Evolutionary conservation across 768 basidiomycete genomes (phyloP), one percentile per base, ranked within the genome.

Genomic region (Tylopilus vinaceipallidus): DNA sequence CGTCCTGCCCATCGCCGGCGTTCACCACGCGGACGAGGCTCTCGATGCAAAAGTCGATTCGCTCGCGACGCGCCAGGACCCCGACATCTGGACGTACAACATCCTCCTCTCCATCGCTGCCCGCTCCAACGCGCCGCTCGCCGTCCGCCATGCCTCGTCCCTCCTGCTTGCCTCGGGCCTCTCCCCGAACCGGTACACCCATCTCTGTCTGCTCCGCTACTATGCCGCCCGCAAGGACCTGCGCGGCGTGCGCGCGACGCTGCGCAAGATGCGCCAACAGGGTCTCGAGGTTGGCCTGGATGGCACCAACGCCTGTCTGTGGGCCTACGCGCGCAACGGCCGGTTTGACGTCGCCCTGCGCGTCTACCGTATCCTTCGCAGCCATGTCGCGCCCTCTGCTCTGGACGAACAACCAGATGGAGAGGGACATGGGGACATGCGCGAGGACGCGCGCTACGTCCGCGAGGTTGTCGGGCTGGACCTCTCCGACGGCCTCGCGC

Each of bases 31-130:
- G 24, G 55, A 58, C 8, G 53, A 50, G 32, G 42, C 30, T 17
- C 45, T 54, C 17, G 55, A 55, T 24, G 47, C 38, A 24, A 47
- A 37, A 26, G 26, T 23, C 42, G 45, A 19, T 20, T 20, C 47
- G 20, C n/a, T 29, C 35, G 27, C 17, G 17, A 35, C n/a, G 5
- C 51, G 42, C 16, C 57, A 49, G 36, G 50, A 65, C 29, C 87
- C 91, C 36, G 83, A 90, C 58, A 78, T 87, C 43, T 70, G 76
- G 60, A 88, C 90, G 13, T 82, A 85, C 62, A 85, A 82, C 32
- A 83, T 80, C 1, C 72, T 92, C 47, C 71, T 91, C 49, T 70
- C 75, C 47, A 76, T 86, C 38, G 91, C 88, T 6, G 74, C 74
- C 26, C 73, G 81, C 22, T 80, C 84, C 13, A 60, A 70, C 17